Evolutionary conservation across 331 rosid species (phyloP), one percentile per base, ranked within the genome.

Genomic region (Spiraea crenata): DNA sequence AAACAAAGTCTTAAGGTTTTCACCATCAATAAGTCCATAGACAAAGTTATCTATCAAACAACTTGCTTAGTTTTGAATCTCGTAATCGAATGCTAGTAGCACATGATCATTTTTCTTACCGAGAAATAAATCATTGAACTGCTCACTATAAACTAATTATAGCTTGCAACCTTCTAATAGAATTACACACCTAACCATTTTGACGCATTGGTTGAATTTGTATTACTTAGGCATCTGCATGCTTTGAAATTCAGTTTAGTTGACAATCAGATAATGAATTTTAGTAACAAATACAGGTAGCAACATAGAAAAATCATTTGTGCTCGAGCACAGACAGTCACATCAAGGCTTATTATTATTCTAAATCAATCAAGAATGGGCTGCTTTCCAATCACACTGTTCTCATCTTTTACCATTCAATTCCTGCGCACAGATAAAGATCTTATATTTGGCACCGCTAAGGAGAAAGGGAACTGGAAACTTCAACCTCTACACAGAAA

Each of bases 341-440:
- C 37, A 59, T 71, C 57, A 59, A 71, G 19, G 31, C 2, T 60
- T 72, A 39, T 40, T 50, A 40, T 72, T 15, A 37, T 39, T 14
- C 34, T 34, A n/a, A 15, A 45, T 5, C 20, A 71, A 70, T 8
- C 7, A 69, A 20, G 38, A 68, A 17, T 13, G 13, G 11, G 50
- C 34, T 17, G 40, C 37, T 52, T 51, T 55, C 15, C 48, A 51
- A 37, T 40, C 10, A 49, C 60, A 49, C 9, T 12, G 35, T 38
- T 37, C 50, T 38, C 48, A 10, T 37, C 50, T 16, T 55, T 12
- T 14, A 55, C 54, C 49, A 49, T 16, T 52, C 47, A 17, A 51
- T 38, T 67, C 3, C 38, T 39, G 35, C 14, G 37, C 49, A 39
- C 40, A 67, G 35, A 15, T 20, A 59, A 6, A 59, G 3, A 55